Percentiles rank a stretch among this genome's conserved stretches.
phyloP scores from a whole-genome alignment of 1,284 basidiomycete genomes.

The Macrocystidia cucumis region DNA sequence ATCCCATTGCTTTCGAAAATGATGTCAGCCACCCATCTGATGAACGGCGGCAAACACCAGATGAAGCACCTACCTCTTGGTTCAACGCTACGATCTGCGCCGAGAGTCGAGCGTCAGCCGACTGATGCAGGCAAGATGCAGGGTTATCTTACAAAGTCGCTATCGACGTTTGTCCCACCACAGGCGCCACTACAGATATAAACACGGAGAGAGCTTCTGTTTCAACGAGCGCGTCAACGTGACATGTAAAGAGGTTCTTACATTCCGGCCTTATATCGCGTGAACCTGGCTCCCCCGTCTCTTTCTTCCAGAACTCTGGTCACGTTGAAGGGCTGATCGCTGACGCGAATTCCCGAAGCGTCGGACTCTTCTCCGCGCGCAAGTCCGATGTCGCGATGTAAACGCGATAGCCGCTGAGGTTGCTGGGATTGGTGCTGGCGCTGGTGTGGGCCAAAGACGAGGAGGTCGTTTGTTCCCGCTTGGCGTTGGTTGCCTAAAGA shows the following conservation, averaged over 20 bases:
- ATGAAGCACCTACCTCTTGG: conserved; percentile 22
- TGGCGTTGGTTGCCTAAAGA: too few species aligned
- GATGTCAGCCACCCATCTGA: conserved; percentile 1
- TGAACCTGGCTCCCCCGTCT: background rate
- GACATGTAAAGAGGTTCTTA: background rate
- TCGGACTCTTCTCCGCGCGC: too few species aligned
- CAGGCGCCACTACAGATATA: conserved; percentile 28
- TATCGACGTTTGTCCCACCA: conserved; percentile 10
- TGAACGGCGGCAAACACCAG: conserved; percentile 1
- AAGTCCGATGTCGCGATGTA: too few species aligned
- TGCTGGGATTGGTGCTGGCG: too few species aligned
- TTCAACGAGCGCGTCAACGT: background rate
- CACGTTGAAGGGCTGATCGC: background rate
- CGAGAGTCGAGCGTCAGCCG: conserved; percentile 1
- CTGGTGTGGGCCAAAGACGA: too few species aligned
- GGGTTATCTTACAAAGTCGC: conserved; percentile 14
- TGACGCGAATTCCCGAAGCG: background rate
- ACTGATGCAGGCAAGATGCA: background rate
- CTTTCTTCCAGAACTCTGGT: background rate
- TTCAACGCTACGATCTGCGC: conserved; percentile 40
- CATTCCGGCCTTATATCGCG: background rate
- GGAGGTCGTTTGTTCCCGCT: too few species aligned
- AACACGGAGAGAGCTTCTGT: too few species aligned
- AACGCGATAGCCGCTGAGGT: too few species aligned
- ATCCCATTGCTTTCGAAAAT: conserved; percentile 35